Percentiles rank a stretch among this genome's conserved stretches.
These are phyloP conservation scores for Eucalyptus shirleyi DNA, from an alignment of 345 rosid genomes.

Conservation along the genomic window DNA sequence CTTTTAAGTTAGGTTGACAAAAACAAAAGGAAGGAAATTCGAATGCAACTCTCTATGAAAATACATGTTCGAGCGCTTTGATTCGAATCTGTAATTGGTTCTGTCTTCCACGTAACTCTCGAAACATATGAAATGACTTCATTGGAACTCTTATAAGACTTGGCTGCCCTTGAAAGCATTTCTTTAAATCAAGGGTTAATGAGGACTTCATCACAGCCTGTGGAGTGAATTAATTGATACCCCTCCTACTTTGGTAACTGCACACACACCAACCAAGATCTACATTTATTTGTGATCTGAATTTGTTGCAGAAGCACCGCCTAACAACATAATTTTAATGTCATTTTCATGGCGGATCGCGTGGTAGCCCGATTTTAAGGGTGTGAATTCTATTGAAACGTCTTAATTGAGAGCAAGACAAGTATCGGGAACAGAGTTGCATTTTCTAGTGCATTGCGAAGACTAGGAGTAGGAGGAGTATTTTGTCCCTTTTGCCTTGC, in stretches of 20 bases:
- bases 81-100: fast-evolving
- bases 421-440: background rate
- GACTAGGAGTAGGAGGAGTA: background rate
- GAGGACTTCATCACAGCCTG: background rate
- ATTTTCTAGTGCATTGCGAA: background rate
- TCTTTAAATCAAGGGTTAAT: background rate
- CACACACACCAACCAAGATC: background rate
- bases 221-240: background rate
- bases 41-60: background rate
- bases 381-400: too few relatives aligned
- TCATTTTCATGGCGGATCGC: too few relatives aligned
- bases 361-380: too few relatives aligned
- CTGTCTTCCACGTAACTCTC: background rate
- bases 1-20: background rate
- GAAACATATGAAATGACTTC: background rate
- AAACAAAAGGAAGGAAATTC: background rate
- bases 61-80: background rate
- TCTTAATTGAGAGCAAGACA: background rate
- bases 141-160: background rate
- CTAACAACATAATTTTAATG: too few relatives aligned
- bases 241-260: background rate
- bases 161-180: background rate
- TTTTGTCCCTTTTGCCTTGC: background rate
- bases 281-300: background rate
- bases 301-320: background rate